A percentile compares a stretch with the other conserved stretches of the same genome.
phyloP scores from a whole-genome alignment of 2,329 filamentous ascomycete species.

The Ceratocystis alfenasii region DNA sequence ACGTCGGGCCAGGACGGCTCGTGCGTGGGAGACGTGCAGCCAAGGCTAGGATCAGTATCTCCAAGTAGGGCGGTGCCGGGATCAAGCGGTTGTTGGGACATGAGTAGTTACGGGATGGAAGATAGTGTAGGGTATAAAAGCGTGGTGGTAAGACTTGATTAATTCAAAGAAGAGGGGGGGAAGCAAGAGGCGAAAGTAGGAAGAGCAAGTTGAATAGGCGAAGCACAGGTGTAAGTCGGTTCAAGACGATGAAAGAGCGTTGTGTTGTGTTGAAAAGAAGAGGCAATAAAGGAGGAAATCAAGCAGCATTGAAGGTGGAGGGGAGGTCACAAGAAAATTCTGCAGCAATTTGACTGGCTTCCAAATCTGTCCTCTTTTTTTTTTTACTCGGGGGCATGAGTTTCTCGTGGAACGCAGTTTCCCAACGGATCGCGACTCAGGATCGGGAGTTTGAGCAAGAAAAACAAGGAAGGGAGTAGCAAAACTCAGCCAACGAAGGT shows the following conservation, averaged over 20 bases:
- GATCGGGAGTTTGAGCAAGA: slow-evolving; percentile 5
- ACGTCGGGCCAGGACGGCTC: background rate
- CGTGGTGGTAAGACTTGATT: background rate
- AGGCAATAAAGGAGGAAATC: background rate
- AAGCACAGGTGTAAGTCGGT: slow-evolving; percentile 1
- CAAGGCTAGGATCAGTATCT: slow-evolving; percentile 4
- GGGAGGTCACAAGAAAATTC: background rate
- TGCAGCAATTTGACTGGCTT: background rate
- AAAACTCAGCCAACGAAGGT: background rate
- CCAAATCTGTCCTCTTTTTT: slow-evolving; percentile 11
- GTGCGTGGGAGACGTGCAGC: slow-evolving; percentile 6
- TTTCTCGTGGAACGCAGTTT: slow-evolving; percentile 10
- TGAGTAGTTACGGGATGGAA: background rate
- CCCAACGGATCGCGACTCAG: slow-evolving; percentile 10
- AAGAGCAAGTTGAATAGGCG: background rate
- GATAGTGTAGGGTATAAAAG: background rate
- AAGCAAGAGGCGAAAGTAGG: background rate
- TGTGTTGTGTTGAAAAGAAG: background rate
- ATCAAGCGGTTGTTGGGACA: slow-evolving; percentile 2
- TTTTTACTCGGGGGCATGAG: background rate
- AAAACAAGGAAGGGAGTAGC: background rate
- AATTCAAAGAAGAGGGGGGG: background rate
- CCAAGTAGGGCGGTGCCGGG: background rate
- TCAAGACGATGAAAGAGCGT: background rate
- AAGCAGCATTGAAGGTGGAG: background rate